Base-by-base conservation (phyloP, 768 basidiomycete species). In the Hygrocybe coccinea region DNA sequence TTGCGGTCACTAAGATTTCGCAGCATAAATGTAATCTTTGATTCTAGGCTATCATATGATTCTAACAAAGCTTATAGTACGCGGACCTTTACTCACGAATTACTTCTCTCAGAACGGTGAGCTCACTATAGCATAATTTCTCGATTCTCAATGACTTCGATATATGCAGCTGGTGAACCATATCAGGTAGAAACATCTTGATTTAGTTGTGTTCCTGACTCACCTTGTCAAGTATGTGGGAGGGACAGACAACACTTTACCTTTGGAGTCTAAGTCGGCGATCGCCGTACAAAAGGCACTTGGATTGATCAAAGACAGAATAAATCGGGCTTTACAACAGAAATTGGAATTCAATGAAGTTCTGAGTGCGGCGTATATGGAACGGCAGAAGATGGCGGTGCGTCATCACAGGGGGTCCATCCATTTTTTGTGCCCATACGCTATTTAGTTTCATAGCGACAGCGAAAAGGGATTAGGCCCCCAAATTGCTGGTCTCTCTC, bases 71-170 rank as follows among this genome's bases (percentile, higher is more conserved):
- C 52, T 55, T 58, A 54, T 46, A 91, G 89, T 81, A 61, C 81
- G 87, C 39, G 89, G 89, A 6, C 66, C 76, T 3, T 69, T 91
- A 3, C 70, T 91, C 48, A 86, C 89, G 4, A 86, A 88, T 62
- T 91, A 91, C 63, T 91, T 91, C 62, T 91, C 89, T 12, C 89
- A 91, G 60, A 91, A 91, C 56, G 82, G 89, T 89, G 65, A 65
- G 83, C 69, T 37, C 51, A 54, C 50, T 37, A 35, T 36, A 10
- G 15, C 34, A 17, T 19, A 29, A 25, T 47, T 43, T 36, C 47
- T 33, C 17, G 34, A 17, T 37, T 52, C 17, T 46, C 36, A 22
- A 50, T n/a, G 54, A 34, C 53, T 29, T 56, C 51, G 38, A 52
- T 14, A 25, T 24, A 39, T 44, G 33, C 59, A 91, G 89, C 86